Conservation (phyloP, 768 basidiomycete species). For the Lepiota venenata region DNA sequence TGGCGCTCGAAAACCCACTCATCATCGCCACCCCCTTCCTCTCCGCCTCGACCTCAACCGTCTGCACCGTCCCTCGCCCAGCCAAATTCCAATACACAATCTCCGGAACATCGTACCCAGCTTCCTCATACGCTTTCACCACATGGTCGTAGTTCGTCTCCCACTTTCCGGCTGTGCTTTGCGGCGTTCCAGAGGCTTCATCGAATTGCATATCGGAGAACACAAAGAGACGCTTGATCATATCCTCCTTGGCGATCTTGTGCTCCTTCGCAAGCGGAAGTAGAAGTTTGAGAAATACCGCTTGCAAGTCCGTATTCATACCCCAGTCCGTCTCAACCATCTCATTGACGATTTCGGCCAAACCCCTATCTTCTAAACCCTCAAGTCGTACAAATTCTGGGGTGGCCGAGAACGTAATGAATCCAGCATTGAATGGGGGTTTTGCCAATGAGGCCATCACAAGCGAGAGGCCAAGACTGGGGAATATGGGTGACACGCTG, state of each 20-base stretch:
- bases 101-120: constrained; percentile 71
- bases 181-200: constrained; percentile 2
- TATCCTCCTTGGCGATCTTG: constrained; percentile 59
- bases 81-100: constrained; percentile 72
- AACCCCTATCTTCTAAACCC: constrained; percentile 25
- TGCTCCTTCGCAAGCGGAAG: constrained; percentile 57
- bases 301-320: constrained; percentile 59
- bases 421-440: constrained; percentile 60
- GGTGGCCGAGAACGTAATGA: constrained; percentile 62
- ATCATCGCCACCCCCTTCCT: constrained; percentile 63
- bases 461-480: constrained; percentile 63
- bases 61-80: constrained; percentile 18
- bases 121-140: constrained; percentile 47
- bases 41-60: constrained; percentile 48
- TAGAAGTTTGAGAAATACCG: constrained; percentile 60
- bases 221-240: constrained; percentile 74
- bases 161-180: constrained; percentile 31
- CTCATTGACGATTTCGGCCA: constrained; percentile 31
- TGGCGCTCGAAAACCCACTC: constrained; percentile 64
- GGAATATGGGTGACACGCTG: constrained; percentile 45
- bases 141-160: constrained; percentile 62
- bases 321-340: constrained; percentile 42
- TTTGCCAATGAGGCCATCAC: constrained; percentile 58
- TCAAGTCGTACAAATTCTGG: constrained; percentile 53
- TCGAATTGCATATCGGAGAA: constrained; percentile 85